Conservation (phyloP, 2,329 filamentous ascomycete species). For the Sphaceloma murrayae region DNA sequence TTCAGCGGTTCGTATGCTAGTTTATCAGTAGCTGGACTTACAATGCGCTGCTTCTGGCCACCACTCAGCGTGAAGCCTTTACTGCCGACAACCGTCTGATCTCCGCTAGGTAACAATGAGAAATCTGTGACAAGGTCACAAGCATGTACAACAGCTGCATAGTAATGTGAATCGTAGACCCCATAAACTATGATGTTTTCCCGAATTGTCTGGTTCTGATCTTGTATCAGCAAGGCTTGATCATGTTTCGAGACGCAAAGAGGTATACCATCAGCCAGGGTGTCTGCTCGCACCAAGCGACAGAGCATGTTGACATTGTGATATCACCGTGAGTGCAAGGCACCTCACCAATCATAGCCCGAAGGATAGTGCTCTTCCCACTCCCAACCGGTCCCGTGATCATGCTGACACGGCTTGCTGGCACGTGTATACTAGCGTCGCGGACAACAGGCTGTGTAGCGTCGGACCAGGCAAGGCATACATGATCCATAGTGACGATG, state of each 20-base stretch:
- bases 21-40: too few species aligned
- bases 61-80: constrained; percentile 44
- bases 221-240: neutral
- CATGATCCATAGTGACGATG: neutral
- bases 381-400: constrained; percentile 44
- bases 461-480: neutral
- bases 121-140: constrained; percentile 33
- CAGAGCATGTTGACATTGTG: constrained; percentile 26
- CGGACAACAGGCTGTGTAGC: neutral
- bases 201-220: constrained; percentile 29
- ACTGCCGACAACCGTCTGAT: constrained; percentile 41
- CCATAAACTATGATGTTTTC: constrained; percentile 31
- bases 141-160: constrained; percentile 31
- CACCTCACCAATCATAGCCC: constrained; percentile 38
- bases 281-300: constrained; percentile 32
- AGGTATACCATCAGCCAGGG: constrained; percentile 26
- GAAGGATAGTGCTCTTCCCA: constrained; percentile 44
- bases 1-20: too few species aligned
- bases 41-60: constrained; percentile 43
- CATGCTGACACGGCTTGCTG: constrained; percentile 39
- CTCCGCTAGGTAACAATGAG: constrained; percentile 32
- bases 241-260: neutral
- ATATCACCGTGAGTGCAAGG: constrained; percentile 27
- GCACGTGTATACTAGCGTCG: neutral
- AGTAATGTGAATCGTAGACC: constrained; percentile 31